A percentile compares a stretch with the other conserved stretches of the same genome.
Conservation (phyloP, 352 stramenopile species). For the Pythium aquatile region DNA sequence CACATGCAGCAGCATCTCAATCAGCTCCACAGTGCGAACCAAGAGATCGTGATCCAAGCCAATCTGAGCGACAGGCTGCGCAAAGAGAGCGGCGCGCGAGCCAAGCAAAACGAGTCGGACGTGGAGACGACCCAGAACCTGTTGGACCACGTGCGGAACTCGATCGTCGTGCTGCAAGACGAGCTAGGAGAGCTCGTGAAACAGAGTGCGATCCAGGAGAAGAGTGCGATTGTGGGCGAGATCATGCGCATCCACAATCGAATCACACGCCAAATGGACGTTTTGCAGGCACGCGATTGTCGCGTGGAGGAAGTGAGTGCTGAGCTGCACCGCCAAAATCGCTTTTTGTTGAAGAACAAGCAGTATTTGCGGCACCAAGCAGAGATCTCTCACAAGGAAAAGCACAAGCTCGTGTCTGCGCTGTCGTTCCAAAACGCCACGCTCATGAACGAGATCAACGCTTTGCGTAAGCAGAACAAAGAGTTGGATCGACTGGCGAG, state of each 20-base stretch:
- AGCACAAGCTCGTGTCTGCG: slow-evolving; percentile 67
- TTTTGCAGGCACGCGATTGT: slow-evolving; percentile 50
- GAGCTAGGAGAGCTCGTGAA: slow-evolving; percentile 63
- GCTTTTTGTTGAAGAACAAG: slow-evolving; percentile 71
- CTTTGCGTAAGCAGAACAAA: slow-evolving; percentile 56
- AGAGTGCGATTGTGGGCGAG: slow-evolving; percentile 56
- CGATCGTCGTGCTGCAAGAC: slow-evolving; percentile 60
- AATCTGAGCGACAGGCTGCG: slow-evolving; percentile 66
- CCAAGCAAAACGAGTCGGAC: slow-evolving; percentile 48
- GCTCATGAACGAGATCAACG: slow-evolving; percentile 66
- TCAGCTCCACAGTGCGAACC: slow-evolving; percentile 58
- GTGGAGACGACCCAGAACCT: slow-evolving; percentile 30
- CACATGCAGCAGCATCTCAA: slow-evolving; percentile 65
- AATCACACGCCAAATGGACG: slow-evolving; percentile 48
- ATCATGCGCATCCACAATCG: slow-evolving; percentile 69
- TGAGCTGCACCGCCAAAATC: slow-evolving; percentile 73
- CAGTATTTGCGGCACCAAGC: slow-evolving; percentile 66
- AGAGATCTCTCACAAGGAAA: slow-evolving; percentile 57
- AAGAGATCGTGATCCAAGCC: slow-evolving; percentile 67
- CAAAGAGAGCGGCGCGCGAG: slow-evolving; percentile 38
- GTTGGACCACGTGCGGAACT: slow-evolving; percentile 50
- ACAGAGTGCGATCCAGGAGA: slow-evolving; percentile 57
- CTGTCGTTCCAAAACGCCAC: slow-evolving; percentile 71
- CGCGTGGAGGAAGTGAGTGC: slow-evolving; percentile 55
- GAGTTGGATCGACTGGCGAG: slow-evolving; percentile 53